Percentiles rank a stretch among this genome's conserved stretches.
Conservation (phyloP, 2,329 filamentous ascomycete species). For the Calonectria multiphialidica region DNA sequence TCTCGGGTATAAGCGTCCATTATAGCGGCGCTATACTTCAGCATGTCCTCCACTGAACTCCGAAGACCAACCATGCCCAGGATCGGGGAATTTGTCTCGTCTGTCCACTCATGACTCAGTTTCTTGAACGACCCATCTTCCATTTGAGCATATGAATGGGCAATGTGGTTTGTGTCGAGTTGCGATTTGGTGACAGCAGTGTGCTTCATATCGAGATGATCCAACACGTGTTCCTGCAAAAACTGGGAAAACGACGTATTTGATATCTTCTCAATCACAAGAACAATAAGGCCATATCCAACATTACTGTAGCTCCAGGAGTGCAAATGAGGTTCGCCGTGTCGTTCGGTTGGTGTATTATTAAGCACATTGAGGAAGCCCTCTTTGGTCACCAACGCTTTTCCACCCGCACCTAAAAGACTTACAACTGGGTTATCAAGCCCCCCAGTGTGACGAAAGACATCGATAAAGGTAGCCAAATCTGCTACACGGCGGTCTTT, state of each 20-base stretch:
- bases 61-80: background rate
- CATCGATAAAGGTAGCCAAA: background rate
- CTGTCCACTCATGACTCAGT: background rate
- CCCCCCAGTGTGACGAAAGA: background rate
- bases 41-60: background rate
- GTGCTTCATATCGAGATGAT: background rate
- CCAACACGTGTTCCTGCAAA: background rate
- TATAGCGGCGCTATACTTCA: background rate
- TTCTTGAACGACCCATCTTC: background rate
- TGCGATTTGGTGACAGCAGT: background rate
- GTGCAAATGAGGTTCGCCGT: background rate
- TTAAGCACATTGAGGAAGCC: background rate
- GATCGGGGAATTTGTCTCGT: background rate
- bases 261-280: background rate
- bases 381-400: background rate
- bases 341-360: background rate
- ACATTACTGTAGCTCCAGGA: background rate
- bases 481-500: background rate
- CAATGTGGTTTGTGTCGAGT: background rate
- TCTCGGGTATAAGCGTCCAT: background rate
- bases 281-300: background rate
- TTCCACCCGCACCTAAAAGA: background rate
- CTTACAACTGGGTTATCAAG: slow-evolving; percentile 3
- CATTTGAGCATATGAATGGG: background rate
- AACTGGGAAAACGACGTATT: background rate